These are phyloP conservation scores for Entonaema liquescens DNA, from an alignment of 495 filamentous ascomycete species.

Conservation along the genomic window DNA sequence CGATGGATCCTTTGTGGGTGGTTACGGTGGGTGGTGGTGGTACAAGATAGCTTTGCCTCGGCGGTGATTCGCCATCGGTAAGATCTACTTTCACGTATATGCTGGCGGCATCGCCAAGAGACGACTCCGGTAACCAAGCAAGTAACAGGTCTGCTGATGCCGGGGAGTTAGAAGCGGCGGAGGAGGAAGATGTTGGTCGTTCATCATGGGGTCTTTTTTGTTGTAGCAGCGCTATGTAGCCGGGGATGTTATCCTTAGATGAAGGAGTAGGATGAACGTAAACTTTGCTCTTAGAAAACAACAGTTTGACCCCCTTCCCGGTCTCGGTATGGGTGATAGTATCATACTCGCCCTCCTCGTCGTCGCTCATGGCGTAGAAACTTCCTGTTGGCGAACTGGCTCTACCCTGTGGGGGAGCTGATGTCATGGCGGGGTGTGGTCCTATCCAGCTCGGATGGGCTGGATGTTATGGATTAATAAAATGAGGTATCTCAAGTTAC, in stretches of 20 bases:
- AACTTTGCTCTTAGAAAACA: slow-evolving; percentile 98
- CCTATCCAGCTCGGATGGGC: slow-evolving; percentile 30
- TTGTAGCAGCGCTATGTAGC: slow-evolving; percentile 92
- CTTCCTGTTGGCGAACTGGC: slow-evolving; percentile 81
- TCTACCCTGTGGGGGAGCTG: slow-evolving; percentile 43
- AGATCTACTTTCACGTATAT: slow-evolving; percentile 97
- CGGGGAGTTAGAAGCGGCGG: slow-evolving; percentile 49
- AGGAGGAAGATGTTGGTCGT: slow-evolving; percentile 63
- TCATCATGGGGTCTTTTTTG: slow-evolving; percentile 70
- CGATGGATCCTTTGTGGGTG: slow-evolving; percentile 71
- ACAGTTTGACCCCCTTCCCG: slow-evolving; percentile 89
- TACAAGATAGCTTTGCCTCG: slow-evolving; percentile 88
- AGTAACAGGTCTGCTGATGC: slow-evolving; percentile 78
- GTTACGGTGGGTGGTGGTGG: slow-evolving; percentile 89
- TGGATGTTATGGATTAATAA: slow-evolving; percentile 29
- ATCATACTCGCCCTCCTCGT: slow-evolving; percentile 94
- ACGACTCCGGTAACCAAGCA: slow-evolving; percentile 93
- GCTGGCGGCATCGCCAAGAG: slow-evolving; percentile 82
- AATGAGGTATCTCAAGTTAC: slow-evolving; percentile 11
- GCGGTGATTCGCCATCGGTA: slow-evolving; percentile 78
- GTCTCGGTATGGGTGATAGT: slow-evolving; percentile 87
- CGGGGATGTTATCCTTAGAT: slow-evolving; percentile 94
- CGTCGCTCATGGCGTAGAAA: slow-evolving; percentile 96
- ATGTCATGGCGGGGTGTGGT: slow-evolving; percentile 46
- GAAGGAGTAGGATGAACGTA: slow-evolving; percentile 97